Base-by-base conservation (phyloP, 352 stramenopile species). In the Phytophthora meadii region DNA sequence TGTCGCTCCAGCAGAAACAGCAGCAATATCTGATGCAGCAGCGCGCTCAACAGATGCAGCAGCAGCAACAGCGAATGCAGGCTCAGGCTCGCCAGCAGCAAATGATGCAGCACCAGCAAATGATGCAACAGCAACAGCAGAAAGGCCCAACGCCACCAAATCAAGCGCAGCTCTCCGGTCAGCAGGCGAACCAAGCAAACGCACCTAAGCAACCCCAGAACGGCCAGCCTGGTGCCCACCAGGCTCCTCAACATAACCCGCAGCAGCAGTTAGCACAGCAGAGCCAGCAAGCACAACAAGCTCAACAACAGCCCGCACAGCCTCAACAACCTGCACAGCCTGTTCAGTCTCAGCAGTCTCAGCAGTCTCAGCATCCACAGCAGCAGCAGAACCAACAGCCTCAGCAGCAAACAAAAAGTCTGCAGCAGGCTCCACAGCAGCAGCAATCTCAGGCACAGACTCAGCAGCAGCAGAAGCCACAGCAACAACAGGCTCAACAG, bases 1-100 rank as follows among this genome's bases (percentile, higher is more conserved):
- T 74, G 46, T 69, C 63, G 34, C 36, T 69, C n/a, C 77, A 85
- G 44, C 70, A 87, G 24, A 76, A 82, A 44, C 66, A 77, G 17
- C 76, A 82, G 40, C 77, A 89, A 45, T 72, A 79, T 53, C 48
- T 88, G 17, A 79, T 86, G 52, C 68, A 80, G 53, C 81, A 88
- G 49, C 76, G 83, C 22, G 69, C 68, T 19, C 67, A 78, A 24
- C 78, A 88, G 40, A 75, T 87, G 55, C 74, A 86, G 52, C 76
- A 83, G 11, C 81, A 88, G 32, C 79, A 88, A 55, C 78, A 82
- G 44, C 68, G 72, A 51, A 81, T 84, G 63, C 76, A 76, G 47
- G 65, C 58, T n/a, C 70, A 83, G 52, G 71, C 73, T 44, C 68
- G 74, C 14, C 75, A 84, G 24, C 76, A 87, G 46, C 69, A 74